Evolutionary conservation across 2,329 filamentous ascomycete species (phyloP), one percentile per base, ranked within the genome.

Genomic region (Fusarium liriodendri): DNA sequence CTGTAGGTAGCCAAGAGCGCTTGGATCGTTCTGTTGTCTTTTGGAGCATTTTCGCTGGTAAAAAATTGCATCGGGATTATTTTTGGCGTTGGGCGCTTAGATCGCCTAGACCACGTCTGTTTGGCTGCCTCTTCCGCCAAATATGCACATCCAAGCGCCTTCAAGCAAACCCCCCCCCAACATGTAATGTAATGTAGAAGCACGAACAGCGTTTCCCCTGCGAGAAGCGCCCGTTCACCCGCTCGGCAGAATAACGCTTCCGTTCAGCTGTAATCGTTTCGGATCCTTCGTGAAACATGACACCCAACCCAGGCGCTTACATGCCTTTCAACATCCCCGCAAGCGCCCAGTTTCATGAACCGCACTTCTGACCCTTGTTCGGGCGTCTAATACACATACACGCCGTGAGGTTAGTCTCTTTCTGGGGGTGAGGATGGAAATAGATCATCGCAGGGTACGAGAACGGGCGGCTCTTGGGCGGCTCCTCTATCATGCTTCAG

Each of bases 101-200:
- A 25, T 27, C 27, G 52, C 27, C 54, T 33, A n/a, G 60, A 55
- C 55, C 33, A 22, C 50, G 16, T 55, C 22, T 45, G 62, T 45
- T 64, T 67, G 75, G 72, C 47, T 77, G 62, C 75, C 75, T 77
- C 74, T 42, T 38, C 33, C 16, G 8, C 45, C 42, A 35, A 40
- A 40, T 18, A 45, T 59, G 27, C 10, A 20, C 25, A 58, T 20
- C 55, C 52, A 67, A 62, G 38, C 55, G 50, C 57, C 54, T 62
- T 59, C 64, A 33, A 47, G 62, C 59, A 55, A 37, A 16, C 33
- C 35, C 18, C 18, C 33, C 35, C 18, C 38, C 38, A 20, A 40
- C 38, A 40, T 40, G n/a, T 20, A 38, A 38, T 38, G 40, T 14
- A 14, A 64, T 33, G 32, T 38, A 25, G n/a, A 50, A 20, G 60